phyloP scores from a whole-genome alignment of 1,284 basidiomycete genomes.

The Ganoderma sinense region DNA sequence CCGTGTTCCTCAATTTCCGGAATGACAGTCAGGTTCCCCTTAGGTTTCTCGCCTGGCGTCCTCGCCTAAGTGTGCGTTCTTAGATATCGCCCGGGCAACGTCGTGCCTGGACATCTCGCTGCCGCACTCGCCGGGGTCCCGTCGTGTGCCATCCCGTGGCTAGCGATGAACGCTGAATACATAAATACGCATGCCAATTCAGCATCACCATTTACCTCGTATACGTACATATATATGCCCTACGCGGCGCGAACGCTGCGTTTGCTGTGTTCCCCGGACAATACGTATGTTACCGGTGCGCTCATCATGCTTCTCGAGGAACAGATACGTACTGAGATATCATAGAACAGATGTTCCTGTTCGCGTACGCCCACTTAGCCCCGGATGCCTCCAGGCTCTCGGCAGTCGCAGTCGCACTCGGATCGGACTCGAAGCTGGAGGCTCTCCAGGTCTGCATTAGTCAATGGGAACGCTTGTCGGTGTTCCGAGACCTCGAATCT shows the following conservation, averaged over 20 bases:
- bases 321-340: background rate
- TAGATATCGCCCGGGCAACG: background rate
- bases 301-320: background rate
- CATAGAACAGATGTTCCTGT: background rate
- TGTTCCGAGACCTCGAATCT: background rate
- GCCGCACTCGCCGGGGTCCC: background rate
- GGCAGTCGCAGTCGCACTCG: background rate
- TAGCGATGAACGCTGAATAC: background rate
- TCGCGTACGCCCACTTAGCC: background rate
- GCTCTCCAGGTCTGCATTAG: background rate
- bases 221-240: background rate
- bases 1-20: background rate
- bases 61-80: background rate
- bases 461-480: background rate
- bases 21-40: background rate
- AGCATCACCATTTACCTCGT: background rate
- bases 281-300: conserved; percentile 1
- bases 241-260: background rate
- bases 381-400: background rate
- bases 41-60: too few species aligned
- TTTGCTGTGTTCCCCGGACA: conserved; percentile 3
- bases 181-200: background rate
- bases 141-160: background rate
- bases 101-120: background rate
- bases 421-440: background rate